Base-by-base conservation (phyloP, 192 early-diverging fungal genomes). In the Backusella mclennaniae region DNA sequence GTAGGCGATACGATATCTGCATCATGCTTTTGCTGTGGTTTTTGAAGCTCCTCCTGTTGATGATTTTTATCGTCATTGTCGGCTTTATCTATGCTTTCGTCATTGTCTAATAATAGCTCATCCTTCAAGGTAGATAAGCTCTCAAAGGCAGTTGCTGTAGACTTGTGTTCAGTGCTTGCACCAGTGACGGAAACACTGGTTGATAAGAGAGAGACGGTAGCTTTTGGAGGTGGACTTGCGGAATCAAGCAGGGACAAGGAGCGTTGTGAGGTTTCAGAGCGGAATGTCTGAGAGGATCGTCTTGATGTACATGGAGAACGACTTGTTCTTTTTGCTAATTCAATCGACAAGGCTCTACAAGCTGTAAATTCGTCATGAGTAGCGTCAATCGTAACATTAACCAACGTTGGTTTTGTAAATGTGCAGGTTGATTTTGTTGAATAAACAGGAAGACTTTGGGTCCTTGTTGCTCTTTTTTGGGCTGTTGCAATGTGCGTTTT, bases 251-350 rank as follows among this genome's bases (percentile, higher is more conserved):
- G 7, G 17, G 42, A 71, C n/a, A 49, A 35, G 7, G 29, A 29
- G 26, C 21, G 23, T 7, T 7, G 26, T 31, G 26, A 31, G 12
- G 21, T 26, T 31, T 71, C 26, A 19, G 70, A 71, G 4, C 1
- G 33, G 41, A 44, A 17, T 15, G 42, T 71, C 5, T 29, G 17
- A 21, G 42, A 46, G n/a, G 70, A 44, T 33, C 23, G 29, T 19
- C 44, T 49, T 36, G 68, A 69, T 41, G 21, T 17, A 49, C 17
- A 35, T 35, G 44, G 39, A 33, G 70, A 44, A 35, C 6, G 33
- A 29, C n/a, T 71, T 29, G 29, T 17, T 71, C 39, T 71, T 71
- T 71, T 71, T 33, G 70, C 70, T 71, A 71, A 49, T 71, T 71
- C 70, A n/a, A 71, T 49, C 1, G 70, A 46, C 14, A 71, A n/a